Percentiles rank a stretch among this genome's conserved stretches.
Conservation (phyloP, 345 rosid species). For the Turritis glabra region DNA sequence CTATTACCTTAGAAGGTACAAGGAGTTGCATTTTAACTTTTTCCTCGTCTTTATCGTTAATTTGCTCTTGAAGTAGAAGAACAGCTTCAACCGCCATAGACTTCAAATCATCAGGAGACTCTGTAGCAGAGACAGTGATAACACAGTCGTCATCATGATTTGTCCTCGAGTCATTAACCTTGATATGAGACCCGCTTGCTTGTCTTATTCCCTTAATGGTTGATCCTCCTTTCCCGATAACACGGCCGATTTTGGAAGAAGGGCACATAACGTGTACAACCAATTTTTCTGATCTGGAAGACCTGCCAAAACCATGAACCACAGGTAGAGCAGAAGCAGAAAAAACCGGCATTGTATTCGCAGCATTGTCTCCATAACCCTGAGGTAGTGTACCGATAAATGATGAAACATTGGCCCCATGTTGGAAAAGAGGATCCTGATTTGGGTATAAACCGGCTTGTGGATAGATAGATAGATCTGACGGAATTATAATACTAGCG, state of each 20-base stretch:
- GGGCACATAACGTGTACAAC: constrained; percentile 70
- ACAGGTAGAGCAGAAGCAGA: constrained; percentile 72
- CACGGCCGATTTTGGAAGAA: constrained; percentile 86
- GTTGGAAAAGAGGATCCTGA: constrained; percentile 57
- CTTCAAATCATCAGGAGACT: constrained; percentile 90
- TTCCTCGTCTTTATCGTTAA: constrained; percentile 75
- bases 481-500: constrained; percentile 79
- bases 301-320: constrained; percentile 51
- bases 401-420: constrained; percentile 62
- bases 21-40: constrained; percentile 66
- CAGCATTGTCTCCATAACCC: constrained; percentile 62
- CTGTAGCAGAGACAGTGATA: constrained; percentile 64
- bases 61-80: constrained; percentile 82
- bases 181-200: constrained; percentile 80
- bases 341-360: constrained; percentile 65
- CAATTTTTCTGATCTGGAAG: constrained; percentile 68
- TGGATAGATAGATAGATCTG: constrained; percentile 81
- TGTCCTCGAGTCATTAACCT: constrained; percentile 76
- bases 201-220: constrained; percentile 91
- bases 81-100: constrained; percentile 96
- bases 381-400: constrained; percentile 67
- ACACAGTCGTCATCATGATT: constrained; percentile 71
- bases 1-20: constrained; percentile 86
- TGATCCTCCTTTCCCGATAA: constrained; percentile 91
- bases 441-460: constrained; percentile 69